A percentile compares a stretch with the other conserved stretches of the same genome.
Evolutionary conservation across 768 basidiomycete genomes (phyloP).

Genomic region (Rhodocollybia butyracea): DNA sequence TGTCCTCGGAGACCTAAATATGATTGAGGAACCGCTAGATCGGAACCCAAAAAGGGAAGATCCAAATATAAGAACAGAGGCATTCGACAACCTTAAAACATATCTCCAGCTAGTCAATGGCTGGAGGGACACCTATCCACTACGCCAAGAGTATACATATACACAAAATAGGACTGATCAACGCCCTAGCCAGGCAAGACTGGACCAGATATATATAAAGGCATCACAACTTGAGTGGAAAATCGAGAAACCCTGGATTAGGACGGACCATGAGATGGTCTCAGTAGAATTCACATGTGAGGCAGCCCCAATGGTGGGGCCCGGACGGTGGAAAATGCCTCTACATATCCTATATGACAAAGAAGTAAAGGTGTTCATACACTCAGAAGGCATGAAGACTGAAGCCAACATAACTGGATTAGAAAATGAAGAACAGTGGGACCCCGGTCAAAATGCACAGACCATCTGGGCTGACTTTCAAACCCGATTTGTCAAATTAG

Average conservation of each 20-base stretch:
- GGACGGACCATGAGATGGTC: constrained; percentile 31
- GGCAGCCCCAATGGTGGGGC: constrained; percentile 22
- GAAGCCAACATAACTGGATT: neutral
- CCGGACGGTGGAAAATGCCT: constrained; percentile 30
- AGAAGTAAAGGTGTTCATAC: constrained; percentile 7
- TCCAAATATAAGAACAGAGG: constrained; percentile 17
- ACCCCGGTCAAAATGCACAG: constrained; percentile 7
- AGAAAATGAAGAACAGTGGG: neutral
- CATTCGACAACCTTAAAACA: constrained; percentile 20
- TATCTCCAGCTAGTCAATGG: constrained; percentile 23
- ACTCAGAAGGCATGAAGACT: neutral
- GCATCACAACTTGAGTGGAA: constrained; percentile 20
- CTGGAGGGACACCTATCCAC: constrained; percentile 26
- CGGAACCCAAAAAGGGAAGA: constrained; percentile 12
- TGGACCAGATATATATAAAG: constrained; percentile 34
- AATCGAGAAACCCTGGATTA: constrained; percentile 17
- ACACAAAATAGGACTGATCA: constrained; percentile 8
- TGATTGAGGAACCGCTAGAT: constrained; percentile 29
- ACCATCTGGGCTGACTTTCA: constrained; percentile 7
- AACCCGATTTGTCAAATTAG: neutral
- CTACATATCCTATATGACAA: constrained; percentile 17
- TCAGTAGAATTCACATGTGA: constrained; percentile 17
- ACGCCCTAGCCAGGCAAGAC: constrained; percentile 19
- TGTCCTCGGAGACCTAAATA: constrained; percentile 40
- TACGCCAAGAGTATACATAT: constrained; percentile 23